Conservation (phyloP, 2,329 filamentous ascomycete genomes). For the Ophiostoma populinum region DNA sequence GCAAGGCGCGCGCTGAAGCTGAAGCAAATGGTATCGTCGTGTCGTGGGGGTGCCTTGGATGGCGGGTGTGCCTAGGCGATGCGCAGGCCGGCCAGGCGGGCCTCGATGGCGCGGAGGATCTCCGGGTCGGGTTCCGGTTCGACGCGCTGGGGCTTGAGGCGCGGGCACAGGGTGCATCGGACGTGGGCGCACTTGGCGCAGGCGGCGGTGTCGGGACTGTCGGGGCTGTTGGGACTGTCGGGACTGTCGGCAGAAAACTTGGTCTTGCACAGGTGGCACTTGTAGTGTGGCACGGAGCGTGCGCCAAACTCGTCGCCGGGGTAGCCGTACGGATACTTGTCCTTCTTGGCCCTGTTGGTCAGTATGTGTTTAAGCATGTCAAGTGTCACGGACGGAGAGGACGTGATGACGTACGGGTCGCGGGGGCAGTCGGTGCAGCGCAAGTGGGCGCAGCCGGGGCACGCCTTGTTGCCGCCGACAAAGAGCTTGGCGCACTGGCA, state of each 20-base stretch:
- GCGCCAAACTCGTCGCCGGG: conserved; percentile 44
- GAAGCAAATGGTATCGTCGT: no score
- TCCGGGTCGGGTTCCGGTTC: conserved; percentile 45
- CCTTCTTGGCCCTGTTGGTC: conserved; percentile 38
- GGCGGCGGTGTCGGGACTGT: conserved; percentile 30
- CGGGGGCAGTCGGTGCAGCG: conserved; percentile 69
- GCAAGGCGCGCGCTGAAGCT: no score
- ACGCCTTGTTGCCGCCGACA: conserved; percentile 38
- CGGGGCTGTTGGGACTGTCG: conserved; percentile 29
- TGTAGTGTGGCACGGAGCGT: conserved; percentile 33
- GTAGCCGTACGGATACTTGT: conserved; percentile 53
- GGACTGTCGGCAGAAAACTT: conserved; percentile 34
- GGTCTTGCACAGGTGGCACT: conserved; percentile 45
- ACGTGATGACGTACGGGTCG: conserved; percentile 45
- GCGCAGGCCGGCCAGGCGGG: conserved; percentile 30
- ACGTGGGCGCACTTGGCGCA: conserved; percentile 45
- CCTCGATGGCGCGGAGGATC: conserved; percentile 38
- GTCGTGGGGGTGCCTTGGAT: no score
- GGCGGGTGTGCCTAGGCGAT: no score
- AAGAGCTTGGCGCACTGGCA: conserved; percentile 57
- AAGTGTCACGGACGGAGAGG: background rate
- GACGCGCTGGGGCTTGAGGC: conserved; percentile 40
- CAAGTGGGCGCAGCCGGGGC: conserved; percentile 50
- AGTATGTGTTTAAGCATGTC: background rate
- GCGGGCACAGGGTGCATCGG: conserved; percentile 41